Percentiles rank a stretch among this genome's conserved stretches.
phyloP scores from a whole-genome alignment of 345 rosid species.

The Mallotus nudiflorus region DNA sequence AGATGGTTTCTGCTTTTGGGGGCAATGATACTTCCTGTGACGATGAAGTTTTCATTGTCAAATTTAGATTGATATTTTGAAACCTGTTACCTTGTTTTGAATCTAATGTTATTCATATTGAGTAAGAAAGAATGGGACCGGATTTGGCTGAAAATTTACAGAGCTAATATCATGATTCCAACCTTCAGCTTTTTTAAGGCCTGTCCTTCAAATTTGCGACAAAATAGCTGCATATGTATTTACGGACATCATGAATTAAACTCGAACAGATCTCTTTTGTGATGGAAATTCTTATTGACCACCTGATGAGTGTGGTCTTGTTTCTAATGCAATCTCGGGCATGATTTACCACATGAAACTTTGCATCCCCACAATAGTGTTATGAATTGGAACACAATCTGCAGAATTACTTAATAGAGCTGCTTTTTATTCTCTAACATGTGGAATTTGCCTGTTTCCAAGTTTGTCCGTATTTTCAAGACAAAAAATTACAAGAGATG shows the following conservation, averaged over 20 bases:
- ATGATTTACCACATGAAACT: no score
- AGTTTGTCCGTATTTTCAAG: no score
- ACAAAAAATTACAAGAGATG: no score
- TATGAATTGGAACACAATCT: no score
- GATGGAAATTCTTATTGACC: not conserved
- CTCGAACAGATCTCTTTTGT: not conserved
- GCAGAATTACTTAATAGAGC: no score
- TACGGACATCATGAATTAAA: not conserved
- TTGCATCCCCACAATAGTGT: not conserved
- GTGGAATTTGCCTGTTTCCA: no score
- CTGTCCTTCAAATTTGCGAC: not conserved
- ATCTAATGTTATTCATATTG: slow-evolving; percentile 29
- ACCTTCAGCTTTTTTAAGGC: slow-evolving; percentile 4
- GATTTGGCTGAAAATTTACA: slow-evolving; percentile 21
- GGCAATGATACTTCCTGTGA: slow-evolving; percentile 18
- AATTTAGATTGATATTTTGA: slow-evolving; percentile 23
- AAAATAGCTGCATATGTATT: slow-evolving; percentile 10
- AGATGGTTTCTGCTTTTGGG: slow-evolving; percentile 28
- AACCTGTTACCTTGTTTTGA: slow-evolving; percentile 24
- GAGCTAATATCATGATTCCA: slow-evolving; percentile 4
- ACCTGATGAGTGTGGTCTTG: not conserved
- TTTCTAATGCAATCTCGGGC: not conserved
- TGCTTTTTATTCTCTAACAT: no score
- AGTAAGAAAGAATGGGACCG: slow-evolving; percentile 28
- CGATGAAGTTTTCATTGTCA: slow-evolving; percentile 26